Conservation (phyloP, 2,329 filamentous ascomycete species). For the Endocalyx cinctus region DNA sequence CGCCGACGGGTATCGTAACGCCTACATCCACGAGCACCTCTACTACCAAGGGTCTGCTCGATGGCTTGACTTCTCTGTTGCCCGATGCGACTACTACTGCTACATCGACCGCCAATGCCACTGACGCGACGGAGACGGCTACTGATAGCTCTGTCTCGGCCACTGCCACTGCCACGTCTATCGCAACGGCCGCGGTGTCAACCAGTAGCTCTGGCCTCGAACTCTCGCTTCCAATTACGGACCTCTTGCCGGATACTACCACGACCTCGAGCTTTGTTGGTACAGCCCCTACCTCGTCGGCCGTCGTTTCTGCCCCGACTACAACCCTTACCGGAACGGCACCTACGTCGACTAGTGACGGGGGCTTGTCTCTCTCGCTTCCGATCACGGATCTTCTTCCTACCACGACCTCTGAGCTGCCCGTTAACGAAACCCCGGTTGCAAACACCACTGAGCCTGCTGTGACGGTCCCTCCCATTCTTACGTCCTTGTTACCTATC, state of each 20-base stretch:
- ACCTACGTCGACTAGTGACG: constrained; percentile 1
- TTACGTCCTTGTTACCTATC: constrained; percentile 2
- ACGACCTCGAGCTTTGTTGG: constrained; percentile 6
- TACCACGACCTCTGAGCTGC: too few species aligned
- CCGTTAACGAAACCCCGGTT: too few species aligned
- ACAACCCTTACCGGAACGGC: constrained; percentile 12
- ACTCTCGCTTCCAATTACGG: too few species aligned
- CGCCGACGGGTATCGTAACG: constrained; percentile 23
- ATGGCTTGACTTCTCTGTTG: constrained; percentile 10
- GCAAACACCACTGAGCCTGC: constrained; percentile 17
- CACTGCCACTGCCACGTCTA: neutral
- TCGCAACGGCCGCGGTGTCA: neutral
- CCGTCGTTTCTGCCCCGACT: constrained; percentile 5
- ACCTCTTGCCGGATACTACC: too few species aligned
- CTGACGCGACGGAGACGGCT: neutral
- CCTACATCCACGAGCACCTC: constrained; percentile 10
- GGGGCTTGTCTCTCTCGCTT: neutral
- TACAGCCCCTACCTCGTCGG: constrained; percentile 11
- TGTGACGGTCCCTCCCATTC: constrained; percentile 12
- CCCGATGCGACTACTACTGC: constrained; percentile 9
- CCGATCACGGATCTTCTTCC: too few species aligned
- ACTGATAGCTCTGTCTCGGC: neutral
- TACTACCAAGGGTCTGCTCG: constrained; percentile 14
- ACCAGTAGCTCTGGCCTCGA: too few species aligned
- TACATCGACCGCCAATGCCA: constrained; percentile 6